Base-by-base conservation (phyloP, 805 yeast genomes). In the Ogataea philodendri region DNA sequence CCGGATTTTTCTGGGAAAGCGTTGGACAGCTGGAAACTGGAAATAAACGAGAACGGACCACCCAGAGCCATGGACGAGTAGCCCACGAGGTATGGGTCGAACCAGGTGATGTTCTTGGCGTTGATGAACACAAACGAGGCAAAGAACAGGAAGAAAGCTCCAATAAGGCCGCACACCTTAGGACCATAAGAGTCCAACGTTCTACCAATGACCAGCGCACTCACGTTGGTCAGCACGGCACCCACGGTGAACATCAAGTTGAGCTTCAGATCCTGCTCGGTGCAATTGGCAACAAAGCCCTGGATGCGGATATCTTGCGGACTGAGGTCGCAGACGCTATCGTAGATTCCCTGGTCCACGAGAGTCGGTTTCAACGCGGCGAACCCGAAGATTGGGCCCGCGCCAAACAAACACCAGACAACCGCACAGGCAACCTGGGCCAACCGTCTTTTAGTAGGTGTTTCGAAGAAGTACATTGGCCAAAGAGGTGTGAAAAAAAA, bases 221-320 rank as follows among this genome's bases (percentile, higher is more conserved):
- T 66, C 14, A 72, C 70, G 50, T 74, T 74, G 30, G 81, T 74
- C 26, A 74, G 52, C 22, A 71, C 75, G 8, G 80, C 81, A 36
- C 70, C 81, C 3, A 69, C 72, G 2, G 79, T 73, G 55, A 74
- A 74, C 72, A 74, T 74, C 73, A 74, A 58, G 50, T 74, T 74
- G 48, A 74, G 60, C 47, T 70, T 72, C 54, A 74, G 60, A 51
- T 74, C 81, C 53, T 74, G 81, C 15, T 59, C 57, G 7, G 73
- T 61, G 52, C 81, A 74, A 49, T 64, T 61, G 13, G 75, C 70
- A 9, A 53, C 54, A 4, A 51, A 45, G 7, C 52, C 57, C n/a
- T 52, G 51, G 5, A 53, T 45, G 7, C 44, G 38, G 17, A 41
- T 28, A 10, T 41, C 35, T 13, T 43, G 46, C 7, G 32, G 21